A percentile compares a stretch with the other conserved stretches of the same genome.
These are phyloP conservation scores for Brettanomyces anomalus DNA, from an alignment of 805 yeast species.

Conservation along the genomic window DNA sequence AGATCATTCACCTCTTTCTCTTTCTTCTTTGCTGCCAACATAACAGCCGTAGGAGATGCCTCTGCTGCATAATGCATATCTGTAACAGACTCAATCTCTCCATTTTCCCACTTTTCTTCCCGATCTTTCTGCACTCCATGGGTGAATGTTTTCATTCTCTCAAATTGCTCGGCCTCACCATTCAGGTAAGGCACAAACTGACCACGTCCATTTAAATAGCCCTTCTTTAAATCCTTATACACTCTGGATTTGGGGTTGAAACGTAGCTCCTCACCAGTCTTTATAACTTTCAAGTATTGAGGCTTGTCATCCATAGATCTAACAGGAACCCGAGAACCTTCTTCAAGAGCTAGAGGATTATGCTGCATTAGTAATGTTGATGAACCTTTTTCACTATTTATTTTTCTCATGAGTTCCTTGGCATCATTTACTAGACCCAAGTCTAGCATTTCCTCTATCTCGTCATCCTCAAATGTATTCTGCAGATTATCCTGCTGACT, in stretches of 20 bases:
- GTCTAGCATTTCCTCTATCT: conserved; percentile 33
- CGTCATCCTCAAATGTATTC: conserved; percentile 27
- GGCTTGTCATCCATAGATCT: conserved; percentile 74
- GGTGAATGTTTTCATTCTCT: conserved; percentile 39
- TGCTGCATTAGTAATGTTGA: conserved; percentile 6
- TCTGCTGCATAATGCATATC: conserved; percentile 23
- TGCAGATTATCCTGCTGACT: conserved; percentile 11
- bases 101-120: conserved; percentile 11
- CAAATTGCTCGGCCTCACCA: conserved; percentile 50
- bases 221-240: conserved; percentile 23
- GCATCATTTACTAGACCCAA: conserved; percentile 25
- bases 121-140: conserved; percentile 13
- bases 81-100: conserved; percentile 10
- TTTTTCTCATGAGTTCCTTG: conserved; percentile 7
- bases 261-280: conserved; percentile 32
- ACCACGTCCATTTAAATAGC: conserved; percentile 27
- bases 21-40: conserved; percentile 26
- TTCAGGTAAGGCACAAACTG: conserved; percentile 45
- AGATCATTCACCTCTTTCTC: conserved; percentile 21
- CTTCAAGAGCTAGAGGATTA: conserved; percentile 9
- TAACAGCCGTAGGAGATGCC: conserved; percentile 40
- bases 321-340: conserved; percentile 30
- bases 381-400: conserved; percentile 12
- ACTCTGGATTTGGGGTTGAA: conserved; percentile 49
- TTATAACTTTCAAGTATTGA: conserved; percentile 46